Evolutionary conservation across 176 grass and related monocot genomes (phyloP).

Genomic region (Bothriochloa decipiens): DNA sequence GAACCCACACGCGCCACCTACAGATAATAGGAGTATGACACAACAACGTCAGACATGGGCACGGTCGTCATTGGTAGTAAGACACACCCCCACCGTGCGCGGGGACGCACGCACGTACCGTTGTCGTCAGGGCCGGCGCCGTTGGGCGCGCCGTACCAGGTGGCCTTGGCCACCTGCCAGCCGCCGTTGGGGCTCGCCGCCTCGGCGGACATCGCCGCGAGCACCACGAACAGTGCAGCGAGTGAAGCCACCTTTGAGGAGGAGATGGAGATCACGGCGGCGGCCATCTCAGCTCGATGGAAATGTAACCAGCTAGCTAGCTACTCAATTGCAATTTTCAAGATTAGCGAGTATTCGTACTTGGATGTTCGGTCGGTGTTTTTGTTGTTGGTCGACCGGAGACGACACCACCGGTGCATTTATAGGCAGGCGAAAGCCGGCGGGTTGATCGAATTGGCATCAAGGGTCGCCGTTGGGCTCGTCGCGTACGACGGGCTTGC

Average conservation of each 20-base stretch:
- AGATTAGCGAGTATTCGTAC: background rate
- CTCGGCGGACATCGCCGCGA: background rate
- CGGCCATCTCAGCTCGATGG: conserved; percentile 17
- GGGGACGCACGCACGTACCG: background rate
- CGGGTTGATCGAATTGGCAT: background rate
- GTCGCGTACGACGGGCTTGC: conserved; percentile 18
- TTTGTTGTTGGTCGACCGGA: background rate
- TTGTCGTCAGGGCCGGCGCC: conserved; percentile 65
- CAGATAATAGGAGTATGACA: background rate
- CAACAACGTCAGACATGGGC: background rate
- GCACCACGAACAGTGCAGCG: conserved; percentile 23
- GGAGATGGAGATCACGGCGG: background rate
- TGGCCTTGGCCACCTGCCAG: conserved; percentile 52
- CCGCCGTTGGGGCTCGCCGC: conserved; percentile 3
- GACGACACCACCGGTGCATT: conserved; percentile 30
- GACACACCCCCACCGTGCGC: too few relatives aligned
- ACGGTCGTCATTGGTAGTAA: background rate
- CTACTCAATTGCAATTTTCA: background rate
- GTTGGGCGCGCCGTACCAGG: conserved; percentile 68
- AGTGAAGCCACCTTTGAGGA: conserved; percentile 21
- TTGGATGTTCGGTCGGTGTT: background rate
- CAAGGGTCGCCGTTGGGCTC: background rate
- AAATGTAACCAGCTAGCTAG: background rate
- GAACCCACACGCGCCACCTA: conserved; percentile 68
- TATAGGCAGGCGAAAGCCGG: conserved; percentile 25